phyloP scores from a whole-genome alignment of 129 eudicot species.

The Glebionis coronaria region DNA sequence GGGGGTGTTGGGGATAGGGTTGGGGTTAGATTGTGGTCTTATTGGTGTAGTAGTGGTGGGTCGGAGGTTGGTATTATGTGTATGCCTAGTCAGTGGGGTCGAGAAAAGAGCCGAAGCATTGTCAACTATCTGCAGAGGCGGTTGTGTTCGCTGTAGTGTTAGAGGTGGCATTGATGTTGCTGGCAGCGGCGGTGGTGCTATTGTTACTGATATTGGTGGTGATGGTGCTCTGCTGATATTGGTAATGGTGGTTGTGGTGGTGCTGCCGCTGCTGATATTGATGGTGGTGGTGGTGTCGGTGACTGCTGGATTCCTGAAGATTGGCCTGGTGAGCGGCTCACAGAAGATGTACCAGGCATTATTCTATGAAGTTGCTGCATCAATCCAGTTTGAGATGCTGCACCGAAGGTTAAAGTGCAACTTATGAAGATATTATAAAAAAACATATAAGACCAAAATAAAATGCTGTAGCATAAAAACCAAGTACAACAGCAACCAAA shows the following conservation, averaged over 20 bases:
- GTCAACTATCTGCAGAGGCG: conserved; percentile 48
- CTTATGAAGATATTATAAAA: not conserved
- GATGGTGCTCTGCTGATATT: not conserved
- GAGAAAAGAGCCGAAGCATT: conserved; percentile 52
- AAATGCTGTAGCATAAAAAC: not conserved
- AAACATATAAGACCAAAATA: not conserved
- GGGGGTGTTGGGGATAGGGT: too few relatives aligned
- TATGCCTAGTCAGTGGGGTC: conserved; percentile 23
- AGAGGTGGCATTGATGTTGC: not conserved
- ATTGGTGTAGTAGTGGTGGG: not conserved
- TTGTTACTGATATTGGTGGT: not conserved
- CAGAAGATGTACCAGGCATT: conserved; percentile 5
- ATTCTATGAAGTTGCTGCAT: conserved; percentile 35
- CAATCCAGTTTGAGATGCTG: conserved; percentile 41
- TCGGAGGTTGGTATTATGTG: conserved; percentile 10
- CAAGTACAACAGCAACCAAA: too few relatives aligned
- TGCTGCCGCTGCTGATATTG: too few relatives aligned
- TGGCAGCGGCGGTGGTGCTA: not conserved
- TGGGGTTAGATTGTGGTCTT: conserved; percentile 7
- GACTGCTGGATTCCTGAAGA: conserved; percentile 29
- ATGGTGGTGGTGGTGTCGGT: conserved; percentile 6
- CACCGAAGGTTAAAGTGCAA: conserved; percentile 15
- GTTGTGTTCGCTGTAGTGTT: conserved; percentile 2
- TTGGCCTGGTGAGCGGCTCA: conserved; percentile 28
- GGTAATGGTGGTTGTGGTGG: too few relatives aligned